Evolutionary conservation across 768 basidiomycete species (phyloP), one percentile per base, ranked within the genome.

Genomic region (Imleria badia): DNA sequence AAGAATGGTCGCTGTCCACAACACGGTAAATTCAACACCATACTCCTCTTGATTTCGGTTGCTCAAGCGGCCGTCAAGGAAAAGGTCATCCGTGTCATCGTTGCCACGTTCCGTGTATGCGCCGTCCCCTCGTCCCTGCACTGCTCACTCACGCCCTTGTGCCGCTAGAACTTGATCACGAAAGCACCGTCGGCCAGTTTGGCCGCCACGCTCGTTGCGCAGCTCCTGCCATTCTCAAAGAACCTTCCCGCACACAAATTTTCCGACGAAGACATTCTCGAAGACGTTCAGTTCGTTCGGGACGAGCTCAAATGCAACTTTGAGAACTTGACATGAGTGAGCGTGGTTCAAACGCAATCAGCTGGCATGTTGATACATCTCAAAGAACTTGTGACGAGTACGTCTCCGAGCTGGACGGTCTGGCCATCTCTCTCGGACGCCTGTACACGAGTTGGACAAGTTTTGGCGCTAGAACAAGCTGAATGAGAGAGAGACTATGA

Each of bases 381-480:
- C 40, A n/a, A 45, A 98, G 94, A 54, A 99, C 94, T 1, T 99
- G 90, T 68, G 97, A 98, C 67, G 95, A 98, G 72, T 99, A 98
- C 66, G 83, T 81, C 12, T 94, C 93, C 0, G 96, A 98, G 69
- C 76, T 99, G 30, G 76, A n/a, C n/a, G 83, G 17, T 91, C 90
- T 6, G 94, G 94, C 2, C 93, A 94, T 68, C 74, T 98, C 23
- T 89, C 92, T 6, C 98, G 97, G 97, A 86, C 91, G 5, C 95
- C 96, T 13, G 90, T 93, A 10, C 97, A 99, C 66, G 91, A 94
- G 66, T 95, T 91, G 2, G 96, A 98, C 56, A 85, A 93, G 34
- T 99, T 99, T 75, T 99, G 97, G 97, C 91, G 89, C 66, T 94
- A 95, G 75, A 98, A 98, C 8, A 92, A 84, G 66, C 73, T 98